Evolutionary conservation across 169 alveolate genomes (phyloP).

Genomic region (Amoebophrya sp.): DNA sequence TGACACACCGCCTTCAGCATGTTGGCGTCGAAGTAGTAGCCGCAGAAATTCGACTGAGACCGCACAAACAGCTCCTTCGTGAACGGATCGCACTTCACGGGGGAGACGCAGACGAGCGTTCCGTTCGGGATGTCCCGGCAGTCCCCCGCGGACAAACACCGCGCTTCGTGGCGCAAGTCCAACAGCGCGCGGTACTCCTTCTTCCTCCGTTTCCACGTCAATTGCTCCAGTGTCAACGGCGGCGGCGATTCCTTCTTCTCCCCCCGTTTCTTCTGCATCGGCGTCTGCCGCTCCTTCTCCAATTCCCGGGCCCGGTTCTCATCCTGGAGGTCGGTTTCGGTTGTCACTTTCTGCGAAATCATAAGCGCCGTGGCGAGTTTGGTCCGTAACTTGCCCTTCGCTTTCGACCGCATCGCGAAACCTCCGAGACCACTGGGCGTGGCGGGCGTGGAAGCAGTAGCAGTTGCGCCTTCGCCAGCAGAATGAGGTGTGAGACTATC

Average conservation of each 20-base stretch:
- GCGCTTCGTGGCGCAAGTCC: background rate
- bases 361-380: too few relatives aligned
- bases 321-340: too few relatives aligned
- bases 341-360: too few relatives aligned
- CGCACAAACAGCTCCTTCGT: background rate
- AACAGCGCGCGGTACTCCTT: background rate
- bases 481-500: too few relatives aligned
- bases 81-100: background rate
- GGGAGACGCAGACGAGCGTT: background rate
- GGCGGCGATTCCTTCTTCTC: too few relatives aligned
- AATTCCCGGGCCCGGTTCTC: too few relatives aligned
- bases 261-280: too few relatives aligned
- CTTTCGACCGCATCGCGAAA: background rate
- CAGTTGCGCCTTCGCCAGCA: too few relatives aligned
- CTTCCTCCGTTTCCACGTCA: background rate
- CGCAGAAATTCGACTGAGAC: background rate
- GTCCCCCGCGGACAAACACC: background rate
- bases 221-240: background rate
- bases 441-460: background rate
- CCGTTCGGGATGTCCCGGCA: background rate
- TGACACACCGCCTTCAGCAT: background rate
- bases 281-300: too few relatives aligned
- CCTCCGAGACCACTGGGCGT: background rate
- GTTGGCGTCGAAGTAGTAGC: slow-evolving; percentile 17
- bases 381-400: background rate